Evolutionary conservation across 805 yeast species (phyloP).

Genomic region (Ogataea glucozyma): DNA sequence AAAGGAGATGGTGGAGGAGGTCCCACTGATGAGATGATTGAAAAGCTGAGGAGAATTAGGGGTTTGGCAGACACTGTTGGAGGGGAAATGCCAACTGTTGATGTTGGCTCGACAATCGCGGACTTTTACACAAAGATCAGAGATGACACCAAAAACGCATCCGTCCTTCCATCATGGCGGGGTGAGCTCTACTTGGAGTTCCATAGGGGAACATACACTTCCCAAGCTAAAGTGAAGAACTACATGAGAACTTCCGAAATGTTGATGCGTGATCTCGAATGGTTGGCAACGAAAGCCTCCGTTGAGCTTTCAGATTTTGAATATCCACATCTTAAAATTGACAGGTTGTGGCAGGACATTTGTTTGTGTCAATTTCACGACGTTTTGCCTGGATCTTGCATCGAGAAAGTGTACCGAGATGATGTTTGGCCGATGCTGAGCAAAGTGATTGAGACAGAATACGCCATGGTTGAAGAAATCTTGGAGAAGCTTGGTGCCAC

Average conservation of each 20-base stretch:
- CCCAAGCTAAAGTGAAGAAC: constrained; percentile 85
- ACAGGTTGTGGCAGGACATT: constrained; percentile 82
- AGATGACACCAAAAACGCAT: constrained; percentile 63
- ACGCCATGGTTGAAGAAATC: constrained; percentile 53
- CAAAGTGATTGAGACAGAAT: constrained; percentile 53
- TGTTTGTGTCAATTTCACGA: constrained; percentile 94
- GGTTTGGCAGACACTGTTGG: constrained; percentile 84
- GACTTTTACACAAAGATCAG: constrained; percentile 73
- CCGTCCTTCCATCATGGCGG: constrained; percentile 76
- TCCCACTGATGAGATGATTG: constrained; percentile 90
- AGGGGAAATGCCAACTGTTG: constrained; percentile 71
- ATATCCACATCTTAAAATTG: constrained; percentile 72
- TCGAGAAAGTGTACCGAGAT: constrained; percentile 87
- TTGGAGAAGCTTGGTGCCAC: constrained; percentile 15
- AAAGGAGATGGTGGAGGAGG: constrained; percentile 99
- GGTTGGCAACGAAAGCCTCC: constrained; percentile 76
- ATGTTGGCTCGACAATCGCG: constrained; percentile 75
- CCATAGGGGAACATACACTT: constrained; percentile 96
- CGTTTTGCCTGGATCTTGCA: constrained; percentile 96
- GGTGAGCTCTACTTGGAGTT: constrained; percentile 94
- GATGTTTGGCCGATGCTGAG: constrained; percentile 81
- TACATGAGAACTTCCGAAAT: constrained; percentile 76
- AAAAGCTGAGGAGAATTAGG: constrained; percentile 86
- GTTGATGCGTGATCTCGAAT: constrained; percentile 82
- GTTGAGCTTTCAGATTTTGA: constrained; percentile 49